Evolutionary conservation across 805 yeast genomes (phyloP), one percentile per base, ranked within the genome.

Genomic region (Saccharomycopsis babjevae): DNA sequence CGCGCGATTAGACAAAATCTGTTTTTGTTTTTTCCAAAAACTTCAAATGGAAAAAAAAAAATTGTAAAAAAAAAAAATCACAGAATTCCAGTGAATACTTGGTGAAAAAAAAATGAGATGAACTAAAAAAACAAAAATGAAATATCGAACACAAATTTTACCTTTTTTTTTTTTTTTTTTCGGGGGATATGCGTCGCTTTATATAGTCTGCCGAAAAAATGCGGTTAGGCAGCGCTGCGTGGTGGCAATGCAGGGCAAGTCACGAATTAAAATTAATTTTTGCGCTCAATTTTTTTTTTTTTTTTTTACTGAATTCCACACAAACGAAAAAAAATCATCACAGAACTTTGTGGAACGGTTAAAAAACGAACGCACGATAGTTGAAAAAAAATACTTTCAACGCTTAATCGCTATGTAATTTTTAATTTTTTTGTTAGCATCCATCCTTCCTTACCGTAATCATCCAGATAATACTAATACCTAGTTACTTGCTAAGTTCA

Each of bases 221-320:
- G n/a, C 3, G 52, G 52, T 46, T 46, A 46, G 5, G 52, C 52
- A 22, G 52, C 52, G 30, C 28, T 46, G 52, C 13, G 28, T 10
- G 52, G 52, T 46, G 52, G 52, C 52, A 46, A 46, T n/a, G 16
- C 52, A 46, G 52, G 52, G 52, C 52, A 46, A 46, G 52, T 46
- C 52, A 46, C 52, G 52, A 46, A 46, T 46, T 46, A 20, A 46
- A 25, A 20, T 10, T 11, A 25, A 22, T 46, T 42, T 46, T 25
- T 46, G 52, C n/a, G 32, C 30, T 46, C n/a, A 25, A 22, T 46
- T 46, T 42, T n/a, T 28, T 28, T 28, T 28, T 3, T 3, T 6
- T 28, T 28, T 28, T 6, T 28, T 28, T 6, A 28, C 5, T 25
- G 13, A 20, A 46, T 46, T 46, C 28, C 28, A 8, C 30, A 46